Percentiles rank a stretch among this genome's conserved stretches.
Evolutionary conservation across 2,329 filamentous ascomycete species (phyloP).

Genomic region (Apiospora saccharicola): DNA sequence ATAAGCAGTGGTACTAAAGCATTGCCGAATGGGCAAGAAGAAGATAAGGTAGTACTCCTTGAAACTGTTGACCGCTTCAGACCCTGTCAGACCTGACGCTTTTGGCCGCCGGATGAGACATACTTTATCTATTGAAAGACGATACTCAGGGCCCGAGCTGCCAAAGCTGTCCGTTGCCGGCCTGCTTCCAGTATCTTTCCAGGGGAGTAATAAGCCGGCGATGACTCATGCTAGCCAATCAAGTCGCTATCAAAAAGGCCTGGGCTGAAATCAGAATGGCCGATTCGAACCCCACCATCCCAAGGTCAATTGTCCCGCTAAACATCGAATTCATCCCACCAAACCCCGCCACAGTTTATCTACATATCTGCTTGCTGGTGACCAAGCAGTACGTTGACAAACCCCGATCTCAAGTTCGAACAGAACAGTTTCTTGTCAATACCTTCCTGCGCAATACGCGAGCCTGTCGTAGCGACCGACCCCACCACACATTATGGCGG

Average conservation of each 20-base stretch:
- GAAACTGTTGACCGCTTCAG: slow-evolving; percentile 8
- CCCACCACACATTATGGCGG: slow-evolving; percentile 46
- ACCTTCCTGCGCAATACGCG: background rate
- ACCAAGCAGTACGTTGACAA: background rate
- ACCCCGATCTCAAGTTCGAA: background rate
- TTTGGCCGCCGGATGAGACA: slow-evolving; percentile 8
- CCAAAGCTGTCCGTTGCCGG: slow-evolving; percentile 1
- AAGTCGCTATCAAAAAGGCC: slow-evolving; percentile 24
- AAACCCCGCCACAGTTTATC: slow-evolving; percentile 16
- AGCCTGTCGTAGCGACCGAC: slow-evolving; percentile 18
- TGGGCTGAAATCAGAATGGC: background rate
- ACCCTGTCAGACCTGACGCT: background rate
- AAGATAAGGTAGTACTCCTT: background rate
- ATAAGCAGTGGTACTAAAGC: background rate
- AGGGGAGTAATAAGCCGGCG: background rate
- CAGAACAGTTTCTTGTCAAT: background rate
- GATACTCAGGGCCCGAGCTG: slow-evolving; percentile 6
- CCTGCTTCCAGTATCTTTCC: background rate
- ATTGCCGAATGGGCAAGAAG: background rate
- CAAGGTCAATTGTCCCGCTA: background rate
- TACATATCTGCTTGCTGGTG: background rate
- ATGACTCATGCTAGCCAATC: slow-evolving; percentile 28
- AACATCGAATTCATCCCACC: slow-evolving; percentile 14
- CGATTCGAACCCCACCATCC: slow-evolving; percentile 22
- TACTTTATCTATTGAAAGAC: slow-evolving; percentile 4